These are phyloP conservation scores for Rehmannia glutinosa DNA, from an alignment of 257 asterid species.

Conservation along the genomic window DNA sequence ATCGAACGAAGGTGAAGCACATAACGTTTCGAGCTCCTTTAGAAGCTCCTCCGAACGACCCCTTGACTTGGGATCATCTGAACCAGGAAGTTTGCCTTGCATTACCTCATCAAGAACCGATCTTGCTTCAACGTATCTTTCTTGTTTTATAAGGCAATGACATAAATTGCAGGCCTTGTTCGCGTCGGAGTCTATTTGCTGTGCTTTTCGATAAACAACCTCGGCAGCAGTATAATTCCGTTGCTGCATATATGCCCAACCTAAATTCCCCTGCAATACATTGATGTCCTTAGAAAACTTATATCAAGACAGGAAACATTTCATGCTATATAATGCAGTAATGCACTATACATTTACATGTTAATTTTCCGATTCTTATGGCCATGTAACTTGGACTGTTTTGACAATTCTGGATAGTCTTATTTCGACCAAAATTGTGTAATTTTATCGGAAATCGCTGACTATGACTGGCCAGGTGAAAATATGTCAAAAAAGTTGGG, in stretches of 20 bases:
- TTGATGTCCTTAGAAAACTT: background rate
- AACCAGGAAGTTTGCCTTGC: constrained; percentile 45
- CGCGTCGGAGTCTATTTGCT: constrained; percentile 72
- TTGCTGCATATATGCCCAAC: constrained; percentile 96
- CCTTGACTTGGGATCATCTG: constrained; percentile 53
- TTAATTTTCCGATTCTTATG: too few relatives aligned
- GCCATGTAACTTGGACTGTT: too few relatives aligned
- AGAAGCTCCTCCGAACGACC: constrained; percentile 50
- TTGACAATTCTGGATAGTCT: too few relatives aligned
- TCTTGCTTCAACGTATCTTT: constrained; percentile 55
- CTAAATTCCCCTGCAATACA: constrained; percentile 70
- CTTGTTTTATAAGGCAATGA: constrained; percentile 63
- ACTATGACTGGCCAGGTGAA: too few relatives aligned
- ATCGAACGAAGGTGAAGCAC: constrained; percentile 16
- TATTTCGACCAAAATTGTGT: too few relatives aligned
- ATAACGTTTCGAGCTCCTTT: constrained; percentile 39
- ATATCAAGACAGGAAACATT: background rate
- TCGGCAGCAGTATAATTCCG: constrained; percentile 61
- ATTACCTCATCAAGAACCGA: constrained; percentile 52
- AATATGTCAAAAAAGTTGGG: too few relatives aligned
- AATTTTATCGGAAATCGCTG: too few relatives aligned
- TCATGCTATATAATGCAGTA: too few relatives aligned
- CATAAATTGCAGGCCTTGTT: constrained; percentile 83
- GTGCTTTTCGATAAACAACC: constrained; percentile 66
- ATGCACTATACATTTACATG: too few relatives aligned